phyloP scores from a whole-genome alignment of 768 basidiomycete species.

The Asterophora lycoperdoides region DNA sequence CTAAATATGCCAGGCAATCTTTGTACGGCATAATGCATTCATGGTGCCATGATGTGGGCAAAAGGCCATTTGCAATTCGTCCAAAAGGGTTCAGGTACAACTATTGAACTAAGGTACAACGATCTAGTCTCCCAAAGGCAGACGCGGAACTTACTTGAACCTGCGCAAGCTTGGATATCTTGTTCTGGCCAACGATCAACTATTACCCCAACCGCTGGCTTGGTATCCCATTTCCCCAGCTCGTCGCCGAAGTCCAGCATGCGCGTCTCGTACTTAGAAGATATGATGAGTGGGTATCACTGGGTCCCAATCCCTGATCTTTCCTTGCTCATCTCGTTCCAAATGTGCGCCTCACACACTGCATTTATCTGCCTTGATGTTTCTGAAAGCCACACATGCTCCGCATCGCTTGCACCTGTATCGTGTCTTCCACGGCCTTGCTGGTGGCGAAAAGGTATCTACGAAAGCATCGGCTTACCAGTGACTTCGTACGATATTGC shows the following conservation, averaged over 20 bases:
- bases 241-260: conserved; percentile 53
- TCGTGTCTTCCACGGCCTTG: conserved; percentile 57
- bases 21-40: conserved; percentile 1
- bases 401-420: conserved; percentile 64
- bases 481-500: conserved; percentile 42
- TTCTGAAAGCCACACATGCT: conserved; percentile 46
- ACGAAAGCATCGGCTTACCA: conserved; percentile 36
- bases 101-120: no score
- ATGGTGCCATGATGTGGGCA: conserved; percentile 7
- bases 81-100: conserved; percentile 11
- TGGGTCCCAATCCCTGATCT: conserved; percentile 47
- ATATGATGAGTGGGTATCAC: conserved; percentile 62
- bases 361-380: conserved; percentile 42
- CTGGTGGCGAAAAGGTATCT: conserved; percentile 43
- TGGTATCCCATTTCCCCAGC: conserved; percentile 62
- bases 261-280: conserved; percentile 62
- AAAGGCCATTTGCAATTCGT: conserved; percentile 4
- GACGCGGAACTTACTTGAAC: no score
- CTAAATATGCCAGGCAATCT: neutral
- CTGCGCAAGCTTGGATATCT: no score
- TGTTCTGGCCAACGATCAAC: no score
- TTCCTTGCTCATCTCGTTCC: conserved; percentile 47
- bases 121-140: no score
- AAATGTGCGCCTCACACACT: conserved; percentile 59
- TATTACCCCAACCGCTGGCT: no score